Evolutionary conservation across 2,329 filamentous ascomycete species (phyloP), one percentile per base, ranked within the genome.

Genomic region (Trichocomaceae sp.): DNA sequence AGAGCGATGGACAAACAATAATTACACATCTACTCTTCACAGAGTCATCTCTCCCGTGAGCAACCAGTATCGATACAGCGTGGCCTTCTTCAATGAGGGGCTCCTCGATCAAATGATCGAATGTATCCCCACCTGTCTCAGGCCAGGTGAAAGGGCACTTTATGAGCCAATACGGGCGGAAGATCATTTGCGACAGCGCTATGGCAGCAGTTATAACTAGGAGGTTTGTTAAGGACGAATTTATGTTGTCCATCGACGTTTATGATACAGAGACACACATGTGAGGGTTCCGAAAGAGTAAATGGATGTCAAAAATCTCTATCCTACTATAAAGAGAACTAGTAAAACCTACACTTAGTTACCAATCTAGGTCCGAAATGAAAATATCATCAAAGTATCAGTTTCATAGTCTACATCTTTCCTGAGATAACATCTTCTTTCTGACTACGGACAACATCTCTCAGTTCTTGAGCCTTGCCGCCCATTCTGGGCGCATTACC

Each of bases 1-100:
- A 70, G 79, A 12, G 80, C 83, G 26, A 75, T 83, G 59, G 82
- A 82, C 68, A 70, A 72, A 47, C 23, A 50, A 50, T 23, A 20
- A 50, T 26, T 50, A 50, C 22, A 42, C 48, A 3, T 50, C 48
- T 1, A 50, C 48, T 8, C 48, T 50, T 10, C 48, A 50, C 13
- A 50, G 48, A 26, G 48, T 50, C 20, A 50, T 41, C 10, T 50
- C 48, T 3, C 48, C 48, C 3, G 48, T 50, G 22, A 76, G 73
- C 3, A 71, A 69, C 2, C 68, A 66, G 7, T 75, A 81, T 61
- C 72, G 81, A 39, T 83, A 81, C 62, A 80, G 76, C 3, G 70
- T 83, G 17, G 78, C 79, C 0, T 77, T 82, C 50, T 83, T 82
- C 64, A 76, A 80, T 52, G 77, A 78, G 53, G 79, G 79, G 3